A percentile compares a stretch with the other conserved stretches of the same genome.
Evolutionary conservation across 2,329 filamentous ascomycete genomes (phyloP).

Genomic region (Aspergillus sp.): DNA sequence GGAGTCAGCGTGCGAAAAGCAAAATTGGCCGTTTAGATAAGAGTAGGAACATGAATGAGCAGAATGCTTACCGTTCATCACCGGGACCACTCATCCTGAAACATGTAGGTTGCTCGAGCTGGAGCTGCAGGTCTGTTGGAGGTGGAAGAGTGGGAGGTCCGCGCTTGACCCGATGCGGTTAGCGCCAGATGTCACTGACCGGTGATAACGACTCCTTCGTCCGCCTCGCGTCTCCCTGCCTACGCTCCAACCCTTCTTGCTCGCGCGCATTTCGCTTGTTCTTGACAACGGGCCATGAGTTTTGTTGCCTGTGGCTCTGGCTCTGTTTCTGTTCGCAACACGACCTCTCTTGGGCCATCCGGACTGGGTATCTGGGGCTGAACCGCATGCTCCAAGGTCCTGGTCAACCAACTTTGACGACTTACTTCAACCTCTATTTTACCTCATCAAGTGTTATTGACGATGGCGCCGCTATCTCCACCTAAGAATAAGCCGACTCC

Average conservation of each 20-base stretch:
- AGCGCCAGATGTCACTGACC: conserved; percentile 4
- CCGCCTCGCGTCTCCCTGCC: conserved; percentile 7
- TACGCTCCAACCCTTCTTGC: conserved; percentile 2
- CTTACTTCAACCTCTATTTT: not conserved
- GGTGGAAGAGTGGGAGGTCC: conserved; percentile 9
- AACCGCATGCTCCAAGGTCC: conserved; percentile 4
- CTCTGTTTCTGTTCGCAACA: conserved; percentile 3
- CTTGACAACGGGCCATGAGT: conserved; percentile 7
- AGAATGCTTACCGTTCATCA: conserved; percentile 25
- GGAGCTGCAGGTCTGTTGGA: conserved; percentile 1
- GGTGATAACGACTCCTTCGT: conserved; percentile 5
- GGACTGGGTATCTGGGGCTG: conserved; percentile 9
- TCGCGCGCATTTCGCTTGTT: not conserved
- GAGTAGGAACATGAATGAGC: conserved; percentile 2
- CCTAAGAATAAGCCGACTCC: conserved; percentile 16
- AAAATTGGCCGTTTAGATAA: no score
- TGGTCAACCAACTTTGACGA: not conserved
- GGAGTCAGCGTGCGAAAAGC: conserved; percentile 1
- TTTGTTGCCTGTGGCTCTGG: conserved; percentile 1
- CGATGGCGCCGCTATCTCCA: conserved; percentile 25
- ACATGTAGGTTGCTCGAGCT: conserved; percentile 1
- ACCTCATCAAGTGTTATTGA: not conserved
- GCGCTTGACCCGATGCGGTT: conserved; percentile 7
- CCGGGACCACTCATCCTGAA: conserved; percentile 28
- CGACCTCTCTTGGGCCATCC: conserved; percentile 4